A percentile compares a stretch with the other conserved stretches of the same genome.
phyloP scores from a whole-genome alignment of 805 yeast genomes.

The Candida coleopterorum region DNA sequence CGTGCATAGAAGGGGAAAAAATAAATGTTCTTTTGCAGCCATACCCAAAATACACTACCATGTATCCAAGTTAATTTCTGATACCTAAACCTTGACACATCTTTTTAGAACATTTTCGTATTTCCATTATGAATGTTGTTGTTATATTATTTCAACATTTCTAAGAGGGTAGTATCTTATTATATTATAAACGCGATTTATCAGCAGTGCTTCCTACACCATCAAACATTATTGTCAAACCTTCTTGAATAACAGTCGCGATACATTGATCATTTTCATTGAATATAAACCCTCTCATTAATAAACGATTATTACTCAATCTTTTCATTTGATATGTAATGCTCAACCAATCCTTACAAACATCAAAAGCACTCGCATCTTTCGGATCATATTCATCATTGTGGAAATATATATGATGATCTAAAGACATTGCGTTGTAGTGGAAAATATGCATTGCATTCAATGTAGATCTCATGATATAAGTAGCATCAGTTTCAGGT shows the following conservation, averaged over 20 bases:
- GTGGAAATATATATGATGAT: slow-evolving; percentile 42
- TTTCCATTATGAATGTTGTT: no score
- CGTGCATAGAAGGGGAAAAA: no score
- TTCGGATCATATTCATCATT: slow-evolving; percentile 17
- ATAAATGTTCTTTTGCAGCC: no score
- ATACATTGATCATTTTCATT: slow-evolving; percentile 26
- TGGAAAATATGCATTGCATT: slow-evolving; percentile 35
- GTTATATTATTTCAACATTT: no score
- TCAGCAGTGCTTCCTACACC: slow-evolving; percentile 18
- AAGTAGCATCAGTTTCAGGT: slow-evolving; percentile 27
- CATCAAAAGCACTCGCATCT: slow-evolving; percentile 19
- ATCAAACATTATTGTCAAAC: slow-evolving; percentile 28
- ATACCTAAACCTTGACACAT: no score
- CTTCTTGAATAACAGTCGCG: slow-evolving; percentile 40
- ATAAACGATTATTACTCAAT: slow-evolving; percentile 29
- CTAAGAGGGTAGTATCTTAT: not conserved
- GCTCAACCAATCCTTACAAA: slow-evolving; percentile 33
- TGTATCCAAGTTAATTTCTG: no score
- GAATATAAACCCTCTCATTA: slow-evolving; percentile 34
- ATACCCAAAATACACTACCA: no score
- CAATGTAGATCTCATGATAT: slow-evolving; percentile 24
- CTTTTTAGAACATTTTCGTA: no score
- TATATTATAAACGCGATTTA: slow-evolving; percentile 7
- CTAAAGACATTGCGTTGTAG: slow-evolving; percentile 42
- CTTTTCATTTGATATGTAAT: slow-evolving; percentile 33